Percentiles rank a stretch among this genome's conserved stretches.
Evolutionary conservation across 345 rosid species (phyloP).

Genomic region (Alliaria petiolata): DNA sequence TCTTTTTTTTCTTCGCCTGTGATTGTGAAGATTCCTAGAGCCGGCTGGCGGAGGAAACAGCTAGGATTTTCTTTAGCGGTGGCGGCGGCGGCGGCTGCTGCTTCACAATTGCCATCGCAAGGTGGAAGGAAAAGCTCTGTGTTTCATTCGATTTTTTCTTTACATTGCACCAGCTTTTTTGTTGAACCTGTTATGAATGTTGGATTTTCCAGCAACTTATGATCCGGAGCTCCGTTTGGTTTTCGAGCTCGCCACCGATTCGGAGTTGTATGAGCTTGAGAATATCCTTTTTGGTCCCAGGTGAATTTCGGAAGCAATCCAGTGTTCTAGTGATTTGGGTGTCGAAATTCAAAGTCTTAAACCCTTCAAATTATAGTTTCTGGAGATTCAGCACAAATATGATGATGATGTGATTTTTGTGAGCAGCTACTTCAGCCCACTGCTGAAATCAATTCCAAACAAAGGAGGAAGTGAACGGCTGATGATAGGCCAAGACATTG

Average conservation of each 20-base stretch:
- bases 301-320: slow-evolving; percentile 23
- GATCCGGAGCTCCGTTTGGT: slow-evolving; percentile 88
- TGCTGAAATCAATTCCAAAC: slow-evolving; percentile 61
- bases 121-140: slow-evolving; percentile 3
- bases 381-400: not conserved
- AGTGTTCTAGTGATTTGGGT: no score
- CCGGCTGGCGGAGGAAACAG: slow-evolving; percentile 6
- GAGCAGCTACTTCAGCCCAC: slow-evolving; percentile 87
- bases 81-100: no score
- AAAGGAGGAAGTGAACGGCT: slow-evolving; percentile 49
- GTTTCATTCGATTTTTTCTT: not conserved
- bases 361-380: not conserved
- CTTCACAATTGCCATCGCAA: slow-evolving; percentile 20
- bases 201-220: slow-evolving; percentile 34
- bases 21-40: slow-evolving; percentile 17
- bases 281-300: slow-evolving; percentile 89
- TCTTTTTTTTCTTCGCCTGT: not conserved
- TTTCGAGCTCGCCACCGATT: slow-evolving; percentile 83
- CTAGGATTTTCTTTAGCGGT: not conserved
- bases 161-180: not conserved
- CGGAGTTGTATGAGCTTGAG: slow-evolving; percentile 76
- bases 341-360: not conserved
- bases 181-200: not conserved
- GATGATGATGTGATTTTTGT: not conserved
- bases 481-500: slow-evolving; percentile 62